A percentile compares a stretch with the other conserved stretches of the same genome.
Evolutionary conservation across 2,329 filamentous ascomycete genomes (phyloP).

Genomic region (Myriosclerotinia scirpicola): DNA sequence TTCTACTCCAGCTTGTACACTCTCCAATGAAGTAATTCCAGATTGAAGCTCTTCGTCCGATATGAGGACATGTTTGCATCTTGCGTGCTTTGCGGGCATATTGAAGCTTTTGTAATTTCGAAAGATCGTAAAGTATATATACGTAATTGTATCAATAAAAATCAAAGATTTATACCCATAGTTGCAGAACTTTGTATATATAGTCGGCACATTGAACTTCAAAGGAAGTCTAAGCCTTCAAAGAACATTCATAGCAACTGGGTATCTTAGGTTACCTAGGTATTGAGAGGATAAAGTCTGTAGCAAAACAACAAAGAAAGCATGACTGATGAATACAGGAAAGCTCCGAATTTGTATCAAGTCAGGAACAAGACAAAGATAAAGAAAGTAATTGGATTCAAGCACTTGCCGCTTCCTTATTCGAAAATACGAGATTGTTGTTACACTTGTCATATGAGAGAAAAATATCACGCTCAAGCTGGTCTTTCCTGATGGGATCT

Average conservation of each 20-base stretch:
- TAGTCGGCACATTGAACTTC: background rate
- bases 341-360: background rate
- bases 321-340: background rate
- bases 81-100: background rate
- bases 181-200: background rate
- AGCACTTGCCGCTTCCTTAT: background rate
- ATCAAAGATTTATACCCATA: background rate
- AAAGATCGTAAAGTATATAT: background rate
- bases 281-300: background rate
- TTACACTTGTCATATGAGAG: background rate
- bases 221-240: background rate
- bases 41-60: slow-evolving; percentile 16
- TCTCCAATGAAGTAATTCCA: slow-evolving; percentile 9
- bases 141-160: background rate
- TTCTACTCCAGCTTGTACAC: slow-evolving; percentile 19
- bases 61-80: slow-evolving; percentile 3
- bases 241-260: slow-evolving; percentile 7
- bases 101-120: background rate
- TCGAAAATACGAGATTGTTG: background rate
- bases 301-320: background rate
- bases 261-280: too few species aligned
- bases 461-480: background rate
- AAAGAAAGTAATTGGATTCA: background rate
- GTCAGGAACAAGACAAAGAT: background rate
- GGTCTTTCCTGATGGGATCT: background rate